These are phyloP conservation scores for Diaporthe sp. DNA, from an alignment of 2,329 filamentous ascomycete genomes.

Conservation along the genomic window DNA sequence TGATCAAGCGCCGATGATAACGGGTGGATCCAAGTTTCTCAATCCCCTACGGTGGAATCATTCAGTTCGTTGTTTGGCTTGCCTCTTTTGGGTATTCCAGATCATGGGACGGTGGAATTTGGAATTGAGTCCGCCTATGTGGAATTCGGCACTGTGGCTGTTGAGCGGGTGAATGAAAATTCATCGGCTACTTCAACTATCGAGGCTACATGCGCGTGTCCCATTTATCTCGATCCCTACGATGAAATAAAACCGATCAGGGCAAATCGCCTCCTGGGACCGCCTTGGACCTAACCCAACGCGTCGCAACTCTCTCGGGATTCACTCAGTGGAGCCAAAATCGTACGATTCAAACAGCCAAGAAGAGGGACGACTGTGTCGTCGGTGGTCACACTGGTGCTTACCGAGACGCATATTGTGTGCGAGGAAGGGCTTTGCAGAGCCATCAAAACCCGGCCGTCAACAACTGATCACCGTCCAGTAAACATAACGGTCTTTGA, in stretches of 20 bases:
- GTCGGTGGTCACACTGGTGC: not conserved
- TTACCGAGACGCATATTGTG: not conserved
- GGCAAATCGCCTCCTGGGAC: not conserved
- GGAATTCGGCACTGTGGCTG: not conserved
- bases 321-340: not conserved
- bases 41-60: not conserved
- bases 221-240: not conserved
- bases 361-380: not conserved
- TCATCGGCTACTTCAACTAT: too few relatives aligned
- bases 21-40: not conserved
- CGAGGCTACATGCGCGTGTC: not conserved
- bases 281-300: not conserved
- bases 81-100: not conserved
- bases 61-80: not conserved
- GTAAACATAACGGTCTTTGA: not conserved
- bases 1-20: not conserved
- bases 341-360: not conserved
- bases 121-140: not conserved
- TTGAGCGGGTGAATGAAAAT: not conserved
- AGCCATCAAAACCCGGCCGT: not conserved
- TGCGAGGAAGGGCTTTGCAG: not conserved
- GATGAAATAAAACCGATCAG: not conserved
- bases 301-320: not conserved
- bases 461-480: not conserved
- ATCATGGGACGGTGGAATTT: not conserved